Conservation (phyloP, 164 flowering plant species). For the Malania oleifera region DNA sequence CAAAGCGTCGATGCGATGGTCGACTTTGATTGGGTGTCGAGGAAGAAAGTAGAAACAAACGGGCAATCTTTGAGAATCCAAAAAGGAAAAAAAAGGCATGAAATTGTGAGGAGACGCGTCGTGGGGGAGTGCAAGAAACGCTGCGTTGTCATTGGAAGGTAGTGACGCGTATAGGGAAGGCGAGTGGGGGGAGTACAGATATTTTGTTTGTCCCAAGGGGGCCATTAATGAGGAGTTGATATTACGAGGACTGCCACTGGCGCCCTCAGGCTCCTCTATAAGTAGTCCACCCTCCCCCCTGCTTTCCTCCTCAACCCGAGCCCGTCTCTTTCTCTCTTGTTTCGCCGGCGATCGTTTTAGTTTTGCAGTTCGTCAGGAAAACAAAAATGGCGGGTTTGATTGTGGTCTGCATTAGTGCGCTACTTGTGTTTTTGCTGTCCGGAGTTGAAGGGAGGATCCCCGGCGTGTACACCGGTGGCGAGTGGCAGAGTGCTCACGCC, state of each 20-base stretch:
- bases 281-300: neutral
- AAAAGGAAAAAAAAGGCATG: too few species aligned
- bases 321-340: neutral
- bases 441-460: conserved; percentile 19
- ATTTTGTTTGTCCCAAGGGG: neutral
- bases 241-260: neutral
- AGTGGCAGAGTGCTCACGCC: conserved; percentile 25
- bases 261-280: neutral
- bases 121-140: too few species aligned
- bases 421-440: conserved; percentile 5
- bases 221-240: neutral
- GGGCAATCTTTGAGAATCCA: too few species aligned
- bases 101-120: too few species aligned
- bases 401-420: neutral
- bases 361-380: neutral
- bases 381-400: neutral
- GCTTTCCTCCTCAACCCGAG: neutral
- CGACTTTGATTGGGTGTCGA: too few species aligned
- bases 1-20: too few species aligned
- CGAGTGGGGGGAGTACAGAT: neutral
- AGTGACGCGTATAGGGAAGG: neutral
- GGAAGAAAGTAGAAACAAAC: too few species aligned
- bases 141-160: neutral
- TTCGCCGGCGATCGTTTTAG: neutral
- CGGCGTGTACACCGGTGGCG: conserved; percentile 20